These are phyloP conservation scores for Bipolaris cookei DNA, from an alignment of 2,329 filamentous ascomycete genomes.

Conservation along the genomic window DNA sequence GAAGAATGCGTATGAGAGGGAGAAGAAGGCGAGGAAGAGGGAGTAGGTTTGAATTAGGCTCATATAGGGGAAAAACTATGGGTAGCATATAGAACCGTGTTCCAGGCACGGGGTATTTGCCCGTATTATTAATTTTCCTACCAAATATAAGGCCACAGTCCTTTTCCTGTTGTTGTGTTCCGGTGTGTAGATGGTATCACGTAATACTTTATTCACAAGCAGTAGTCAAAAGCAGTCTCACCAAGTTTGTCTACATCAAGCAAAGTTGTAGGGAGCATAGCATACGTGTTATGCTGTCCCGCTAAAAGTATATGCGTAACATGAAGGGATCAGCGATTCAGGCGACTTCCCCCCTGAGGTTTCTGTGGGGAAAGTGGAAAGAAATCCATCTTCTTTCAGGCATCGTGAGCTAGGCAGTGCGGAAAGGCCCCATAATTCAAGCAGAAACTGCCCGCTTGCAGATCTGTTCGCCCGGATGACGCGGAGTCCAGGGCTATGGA, in stretches of 20 bases:
- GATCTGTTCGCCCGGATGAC: neutral
- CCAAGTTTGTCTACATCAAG: no score
- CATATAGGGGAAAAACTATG: neutral
- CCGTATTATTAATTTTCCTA: no score
- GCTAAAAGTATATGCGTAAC: neutral
- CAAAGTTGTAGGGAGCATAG: no score
- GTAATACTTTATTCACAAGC: no score
- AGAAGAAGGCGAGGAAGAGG: slow-evolving; percentile 74
- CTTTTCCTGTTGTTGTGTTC: no score
- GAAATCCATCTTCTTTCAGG: neutral
- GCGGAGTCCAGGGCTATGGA: neutral
- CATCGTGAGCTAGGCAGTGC: neutral
- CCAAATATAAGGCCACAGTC: no score
- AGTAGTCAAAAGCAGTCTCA: no score
- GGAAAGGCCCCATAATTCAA: neutral
- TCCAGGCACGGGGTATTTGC: neutral
- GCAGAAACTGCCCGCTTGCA: neutral
- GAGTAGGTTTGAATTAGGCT: neutral
- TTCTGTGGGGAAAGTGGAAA: neutral
- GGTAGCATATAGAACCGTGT: neutral
- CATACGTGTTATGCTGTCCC: no score
- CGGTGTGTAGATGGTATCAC: no score
- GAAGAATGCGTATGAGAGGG: slow-evolving; percentile 85
- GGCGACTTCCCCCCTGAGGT: neutral
- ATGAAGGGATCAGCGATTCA: neutral